Evolutionary conservation across 148 eudicot species (phyloP).

Genomic region (Rhododendron molle): DNA sequence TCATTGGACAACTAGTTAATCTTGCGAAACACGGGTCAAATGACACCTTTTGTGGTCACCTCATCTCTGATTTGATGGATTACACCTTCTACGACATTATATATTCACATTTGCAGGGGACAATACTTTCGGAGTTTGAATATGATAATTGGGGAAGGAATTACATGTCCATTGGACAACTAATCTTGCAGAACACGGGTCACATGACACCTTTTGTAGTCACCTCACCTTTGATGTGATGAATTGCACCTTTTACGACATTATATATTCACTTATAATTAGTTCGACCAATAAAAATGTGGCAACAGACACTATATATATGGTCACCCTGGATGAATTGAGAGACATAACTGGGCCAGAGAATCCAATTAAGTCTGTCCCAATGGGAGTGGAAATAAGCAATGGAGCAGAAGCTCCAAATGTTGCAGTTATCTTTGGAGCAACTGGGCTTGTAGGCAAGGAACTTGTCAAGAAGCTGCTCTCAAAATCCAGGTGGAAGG

Average conservation of each 20-base stretch:
- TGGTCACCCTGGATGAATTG: background rate
- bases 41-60: background rate
- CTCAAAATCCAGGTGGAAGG: slow-evolving; percentile 56
- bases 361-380: slow-evolving; percentile 6
- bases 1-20: background rate
- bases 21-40: background rate
- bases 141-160: background rate
- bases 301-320: background rate
- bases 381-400: slow-evolving; percentile 20
- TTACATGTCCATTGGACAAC: background rate
- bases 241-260: background rate
- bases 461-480: slow-evolving; percentile 56
- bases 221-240: background rate
- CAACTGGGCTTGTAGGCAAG: slow-evolving; percentile 80
- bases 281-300: background rate
- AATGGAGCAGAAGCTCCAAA: slow-evolving; percentile 19
- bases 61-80: background rate
- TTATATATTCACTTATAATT: background rate
- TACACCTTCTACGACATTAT: background rate
- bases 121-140: background rate
- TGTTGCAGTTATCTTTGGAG: slow-evolving; percentile 81
- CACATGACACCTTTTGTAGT: background rate
- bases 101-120: no score
- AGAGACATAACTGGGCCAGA: slow-evolving; percentile 8
- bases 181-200: background rate